Conservation (phyloP, 73 alveolate genomes). For the Tetrahymena thermophila region DNA sequence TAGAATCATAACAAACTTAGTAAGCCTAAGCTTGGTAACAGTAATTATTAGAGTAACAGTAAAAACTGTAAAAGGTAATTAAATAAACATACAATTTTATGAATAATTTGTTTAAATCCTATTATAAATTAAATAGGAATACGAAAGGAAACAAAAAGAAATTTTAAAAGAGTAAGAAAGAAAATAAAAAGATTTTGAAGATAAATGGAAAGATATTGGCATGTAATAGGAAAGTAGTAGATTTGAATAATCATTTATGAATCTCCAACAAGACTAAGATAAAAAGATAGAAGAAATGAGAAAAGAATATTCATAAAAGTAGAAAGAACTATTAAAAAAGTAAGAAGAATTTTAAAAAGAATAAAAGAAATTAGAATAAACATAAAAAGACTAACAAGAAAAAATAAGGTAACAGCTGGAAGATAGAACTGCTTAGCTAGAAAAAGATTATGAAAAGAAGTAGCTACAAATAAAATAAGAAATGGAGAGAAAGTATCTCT, state of each 20-base stretch:
- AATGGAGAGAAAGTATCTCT: neutral
- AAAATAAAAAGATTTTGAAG: neutral
- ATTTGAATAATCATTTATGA: neutral
- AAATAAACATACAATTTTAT: neutral
- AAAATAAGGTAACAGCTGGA: neutral
- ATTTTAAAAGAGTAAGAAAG: neutral
- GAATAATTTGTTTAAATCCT: neutral
- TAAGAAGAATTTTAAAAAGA: neutral
- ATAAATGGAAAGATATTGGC: neutral
- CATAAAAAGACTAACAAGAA: neutral
- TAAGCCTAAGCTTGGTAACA: neutral
- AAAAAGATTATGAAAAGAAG: neutral
- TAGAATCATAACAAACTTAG: neutral
- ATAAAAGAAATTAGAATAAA: neutral
- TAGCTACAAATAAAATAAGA: neutral
- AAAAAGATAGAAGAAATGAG: neutral
- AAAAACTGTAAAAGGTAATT: neutral
- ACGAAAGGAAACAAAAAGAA: neutral
- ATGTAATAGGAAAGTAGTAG: neutral
- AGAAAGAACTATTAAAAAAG: neutral
- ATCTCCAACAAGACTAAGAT: neutral
- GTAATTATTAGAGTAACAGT: neutral
- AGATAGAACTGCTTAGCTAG: neutral
- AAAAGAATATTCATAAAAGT: neutral
- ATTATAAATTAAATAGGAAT: neutral